Percentiles rank a stretch among this genome's conserved stretches.
These are phyloP conservation scores for Rhododendron griersonianum DNA, from an alignment of 148 eudicot species.

Conservation along the genomic window DNA sequence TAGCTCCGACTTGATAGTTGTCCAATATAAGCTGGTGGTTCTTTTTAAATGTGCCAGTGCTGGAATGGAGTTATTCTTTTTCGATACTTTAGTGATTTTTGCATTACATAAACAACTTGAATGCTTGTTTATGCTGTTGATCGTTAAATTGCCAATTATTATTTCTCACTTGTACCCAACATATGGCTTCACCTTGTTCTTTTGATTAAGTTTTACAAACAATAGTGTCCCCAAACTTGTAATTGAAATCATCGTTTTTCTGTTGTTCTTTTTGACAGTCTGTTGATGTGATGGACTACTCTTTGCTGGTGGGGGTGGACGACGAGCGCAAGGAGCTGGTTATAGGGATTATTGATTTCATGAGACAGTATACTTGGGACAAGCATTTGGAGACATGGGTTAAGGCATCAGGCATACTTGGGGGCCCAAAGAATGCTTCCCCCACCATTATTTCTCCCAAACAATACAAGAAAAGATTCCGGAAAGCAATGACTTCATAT, in stretches of 20 bases:
- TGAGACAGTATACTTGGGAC: constrained; percentile 98
- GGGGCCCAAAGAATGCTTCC: constrained; percentile 81
- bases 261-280: constrained; percentile 44
- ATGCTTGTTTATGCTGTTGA: neutral
- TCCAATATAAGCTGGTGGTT: neutral
- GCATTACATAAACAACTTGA: neutral
- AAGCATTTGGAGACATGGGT: constrained; percentile 99
- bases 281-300: constrained; percentile 91
- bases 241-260: neutral
- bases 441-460: constrained; percentile 91
- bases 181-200: neutral
- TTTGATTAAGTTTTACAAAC: neutral
- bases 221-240: neutral
- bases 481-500: constrained; percentile 93
- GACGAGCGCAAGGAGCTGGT: constrained; percentile 84
- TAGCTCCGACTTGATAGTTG: neutral
- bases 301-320: constrained; percentile 90
- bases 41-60: neutral
- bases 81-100: neutral
- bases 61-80: neutral
- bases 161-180: neutral
- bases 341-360: constrained; percentile 83
- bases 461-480: constrained; percentile 88
- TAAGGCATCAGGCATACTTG: constrained; percentile 90
- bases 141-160: neutral